Evolutionary conservation across 2,329 filamentous ascomycete genomes (phyloP).

Genomic region (Fusarium nanum): DNA sequence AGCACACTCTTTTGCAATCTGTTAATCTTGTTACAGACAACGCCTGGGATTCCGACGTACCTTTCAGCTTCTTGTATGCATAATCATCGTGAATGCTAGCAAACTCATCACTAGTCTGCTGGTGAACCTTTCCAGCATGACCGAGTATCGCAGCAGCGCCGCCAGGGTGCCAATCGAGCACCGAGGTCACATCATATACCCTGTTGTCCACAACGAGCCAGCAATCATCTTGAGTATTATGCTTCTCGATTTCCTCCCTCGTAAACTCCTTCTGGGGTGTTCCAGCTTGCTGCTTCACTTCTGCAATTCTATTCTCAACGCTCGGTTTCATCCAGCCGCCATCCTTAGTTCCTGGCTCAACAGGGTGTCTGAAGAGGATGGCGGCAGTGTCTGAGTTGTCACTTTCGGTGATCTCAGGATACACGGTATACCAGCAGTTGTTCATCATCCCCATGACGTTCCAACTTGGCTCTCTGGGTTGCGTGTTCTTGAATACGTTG

Average conservation of each 20-base stretch:
- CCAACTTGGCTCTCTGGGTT: not conserved
- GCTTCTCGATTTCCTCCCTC: not conserved
- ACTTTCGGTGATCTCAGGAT: not conserved
- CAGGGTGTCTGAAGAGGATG: not conserved
- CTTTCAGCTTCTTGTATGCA: not conserved
- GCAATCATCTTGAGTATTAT: not conserved
- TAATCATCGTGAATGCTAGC: not conserved
- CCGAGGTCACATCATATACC: not conserved
- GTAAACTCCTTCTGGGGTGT: not conserved
- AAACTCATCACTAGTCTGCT: not conserved
- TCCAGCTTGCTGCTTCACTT: not conserved
- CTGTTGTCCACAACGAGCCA: not conserved
- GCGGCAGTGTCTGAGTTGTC: not conserved
- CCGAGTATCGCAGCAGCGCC: not conserved
- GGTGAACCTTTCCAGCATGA: not conserved
- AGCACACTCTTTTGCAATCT: not conserved
- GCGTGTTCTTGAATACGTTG: not conserved
- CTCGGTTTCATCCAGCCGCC: not conserved
- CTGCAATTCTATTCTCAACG: not conserved
- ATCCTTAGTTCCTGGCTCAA: not conserved
- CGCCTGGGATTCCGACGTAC: fast-evolving
- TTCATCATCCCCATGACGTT: not conserved
- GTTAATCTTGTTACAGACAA: not conserved
- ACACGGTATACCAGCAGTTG: not conserved
- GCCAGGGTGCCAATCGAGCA: not conserved